These are phyloP conservation scores for Aspergillus sojae DNA, from an alignment of 2,329 filamentous ascomycete species.

Conservation along the genomic window DNA sequence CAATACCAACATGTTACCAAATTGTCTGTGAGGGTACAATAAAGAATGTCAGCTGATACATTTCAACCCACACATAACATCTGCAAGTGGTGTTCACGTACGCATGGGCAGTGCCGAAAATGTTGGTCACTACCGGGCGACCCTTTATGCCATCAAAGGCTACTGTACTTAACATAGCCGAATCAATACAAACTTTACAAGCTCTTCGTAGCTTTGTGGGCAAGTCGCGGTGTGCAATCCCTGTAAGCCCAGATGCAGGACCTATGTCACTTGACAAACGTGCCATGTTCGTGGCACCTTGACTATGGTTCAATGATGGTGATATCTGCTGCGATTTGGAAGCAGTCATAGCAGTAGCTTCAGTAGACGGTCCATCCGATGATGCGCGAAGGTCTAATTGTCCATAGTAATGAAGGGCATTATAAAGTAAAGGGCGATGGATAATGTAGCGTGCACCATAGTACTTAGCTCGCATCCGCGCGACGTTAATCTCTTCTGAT, in stretches of 20 bases:
- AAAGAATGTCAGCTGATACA: background rate
- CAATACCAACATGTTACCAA: constrained; percentile 91
- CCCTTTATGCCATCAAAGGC: constrained; percentile 70
- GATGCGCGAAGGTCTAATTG: constrained; percentile 41
- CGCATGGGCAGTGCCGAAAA: constrained; percentile 95
- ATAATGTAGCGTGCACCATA: constrained; percentile 92
- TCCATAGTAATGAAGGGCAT: constrained; percentile 57
- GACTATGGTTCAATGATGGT: constrained; percentile 35
- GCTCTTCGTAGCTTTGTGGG: constrained; percentile 55
- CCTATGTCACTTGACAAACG: constrained; percentile 39
- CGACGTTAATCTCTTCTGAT: constrained; percentile 74
- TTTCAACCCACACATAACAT: background rate
- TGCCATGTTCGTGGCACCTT: constrained; percentile 33
- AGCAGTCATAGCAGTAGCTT: constrained; percentile 24
- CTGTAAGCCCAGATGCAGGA: constrained; percentile 23
- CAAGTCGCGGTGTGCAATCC: constrained; percentile 27
- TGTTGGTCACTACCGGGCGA: constrained; percentile 86
- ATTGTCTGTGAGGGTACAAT: constrained; percentile 68
- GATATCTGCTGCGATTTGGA: constrained; percentile 40
- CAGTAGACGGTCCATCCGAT: constrained; percentile 36
- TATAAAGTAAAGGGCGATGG: constrained; percentile 73
- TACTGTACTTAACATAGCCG: constrained; percentile 80
- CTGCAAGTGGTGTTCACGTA: constrained; percentile 55
- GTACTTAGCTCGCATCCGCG: constrained; percentile 87
- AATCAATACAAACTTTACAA: constrained; percentile 66